A percentile compares a stretch with the other conserved stretches of the same genome.
Evolutionary conservation across 352 stramenopile species (phyloP).

Genomic region (Globisporangium nagaii): DNA sequence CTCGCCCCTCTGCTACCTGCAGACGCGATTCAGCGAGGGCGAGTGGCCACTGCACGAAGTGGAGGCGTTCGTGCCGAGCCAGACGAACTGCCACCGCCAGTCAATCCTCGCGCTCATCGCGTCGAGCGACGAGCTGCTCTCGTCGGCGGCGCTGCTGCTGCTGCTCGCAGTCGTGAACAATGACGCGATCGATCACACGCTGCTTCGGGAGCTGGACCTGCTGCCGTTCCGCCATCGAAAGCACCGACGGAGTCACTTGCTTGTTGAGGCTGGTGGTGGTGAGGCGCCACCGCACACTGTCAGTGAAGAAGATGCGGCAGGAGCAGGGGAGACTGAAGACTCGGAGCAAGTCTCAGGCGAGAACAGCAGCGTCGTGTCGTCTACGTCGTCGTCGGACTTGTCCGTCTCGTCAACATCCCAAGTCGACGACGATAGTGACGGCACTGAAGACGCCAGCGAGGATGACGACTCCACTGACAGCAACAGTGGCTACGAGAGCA

Average conservation of each 20-base stretch:
- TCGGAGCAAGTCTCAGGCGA: not conserved
- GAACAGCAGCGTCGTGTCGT: constrained; percentile 16
- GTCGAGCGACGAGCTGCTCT: constrained; percentile 57
- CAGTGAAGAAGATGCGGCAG: constrained; percentile 1
- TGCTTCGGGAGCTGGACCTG: constrained; percentile 55
- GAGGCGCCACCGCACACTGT: constrained; percentile 2
- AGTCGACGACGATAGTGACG: constrained; percentile 1
- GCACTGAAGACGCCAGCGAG: not conserved
- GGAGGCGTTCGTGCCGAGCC: constrained; percentile 32
- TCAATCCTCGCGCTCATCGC: constrained; percentile 53
- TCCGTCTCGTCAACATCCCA: constrained; percentile 14
- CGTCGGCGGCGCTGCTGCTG: constrained; percentile 53
- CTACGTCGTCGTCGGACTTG: constrained; percentile 16
- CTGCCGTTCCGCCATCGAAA: constrained; percentile 43
- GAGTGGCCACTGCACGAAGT: constrained; percentile 79
- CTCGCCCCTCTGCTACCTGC: constrained; percentile 68
- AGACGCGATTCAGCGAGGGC: constrained; percentile 69
- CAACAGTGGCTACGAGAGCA: not conserved
- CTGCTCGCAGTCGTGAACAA: constrained; percentile 65
- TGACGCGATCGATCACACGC: constrained; percentile 46
- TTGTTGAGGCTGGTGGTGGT: not conserved
- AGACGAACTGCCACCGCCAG: constrained; percentile 56
- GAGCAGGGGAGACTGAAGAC: not conserved
- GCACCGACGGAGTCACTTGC: constrained; percentile 11
- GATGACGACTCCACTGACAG: not conserved